Conservation (phyloP, 2,329 filamentous ascomycete species). For the Didymella segeticola region DNA sequence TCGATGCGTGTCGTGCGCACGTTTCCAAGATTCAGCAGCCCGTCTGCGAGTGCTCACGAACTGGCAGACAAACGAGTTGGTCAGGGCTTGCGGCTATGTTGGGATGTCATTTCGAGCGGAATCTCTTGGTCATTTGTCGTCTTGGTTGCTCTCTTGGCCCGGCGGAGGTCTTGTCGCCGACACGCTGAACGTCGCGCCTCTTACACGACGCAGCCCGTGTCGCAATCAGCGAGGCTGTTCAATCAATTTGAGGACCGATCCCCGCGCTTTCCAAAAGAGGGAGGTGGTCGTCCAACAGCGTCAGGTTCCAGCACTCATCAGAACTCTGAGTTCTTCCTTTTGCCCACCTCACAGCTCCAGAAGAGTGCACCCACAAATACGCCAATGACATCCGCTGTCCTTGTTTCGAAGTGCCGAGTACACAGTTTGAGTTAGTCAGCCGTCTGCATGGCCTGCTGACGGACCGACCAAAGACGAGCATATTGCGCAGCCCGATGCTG, state of each 20-base stretch:
- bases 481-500: background rate
- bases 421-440: background rate
- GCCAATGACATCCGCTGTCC: background rate
- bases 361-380: background rate
- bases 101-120: conserved; percentile 13
- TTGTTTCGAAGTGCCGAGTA: background rate
- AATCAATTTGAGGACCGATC: conserved; percentile 5
- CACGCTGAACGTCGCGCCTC: conserved; percentile 12
- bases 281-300: conserved; percentile 14
- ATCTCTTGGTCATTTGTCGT: conserved; percentile 8
- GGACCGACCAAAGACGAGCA: background rate
- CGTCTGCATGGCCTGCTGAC: background rate
- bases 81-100: conserved; percentile 11
- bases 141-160: conserved; percentile 10
- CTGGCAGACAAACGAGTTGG: conserved; percentile 9
- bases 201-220: conserved; percentile 9
- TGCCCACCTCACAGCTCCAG: background rate
- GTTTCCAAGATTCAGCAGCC: conserved; percentile 9
- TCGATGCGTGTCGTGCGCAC: conserved; percentile 12
- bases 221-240: conserved; percentile 15
- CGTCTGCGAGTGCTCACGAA: conserved; percentile 6
- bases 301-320: no score
- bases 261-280: conserved; percentile 8
- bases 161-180: conserved; percentile 17
- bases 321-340: background rate